Base-by-base conservation (phyloP, 129 eudicot species). In the Flaveria linearis region DNA sequence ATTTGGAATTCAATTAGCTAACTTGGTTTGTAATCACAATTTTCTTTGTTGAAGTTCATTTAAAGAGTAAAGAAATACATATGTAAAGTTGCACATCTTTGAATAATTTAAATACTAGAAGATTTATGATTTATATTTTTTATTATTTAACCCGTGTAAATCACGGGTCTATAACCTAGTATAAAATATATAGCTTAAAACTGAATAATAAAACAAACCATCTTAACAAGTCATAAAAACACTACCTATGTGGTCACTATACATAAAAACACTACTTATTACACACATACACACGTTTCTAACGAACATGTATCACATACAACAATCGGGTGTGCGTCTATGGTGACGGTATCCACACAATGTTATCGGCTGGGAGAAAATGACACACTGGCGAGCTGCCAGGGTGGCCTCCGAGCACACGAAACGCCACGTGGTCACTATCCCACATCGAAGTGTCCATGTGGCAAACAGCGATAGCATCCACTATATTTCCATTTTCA, bases 401-500 rank as follows among this genome's bases (percentile, higher is more conserved):
- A 51, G 85, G 85, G 15, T 77, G 63, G 23, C 56, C 78, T 15
- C 85, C 85, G 18, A 78, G 82, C 52, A 78, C 82, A 4, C 62
- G 85, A 72, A 82, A 78, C 25, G 78, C 81, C 53, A 82, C 78
- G 65, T 77, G 78, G 41, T 72, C 78, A 4, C 69, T 57, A 41
- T 72, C 82, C 85, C 85, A 82, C 51, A 5, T 56, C 53, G 85
- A 63, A 17, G 85, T 82, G 64, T 82, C 61, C 85, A 82, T 82
- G 61, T 82, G 85, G 75, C 85, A 82, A 4, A 82, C 85, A 55
- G 82, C 85, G 52, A 82, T 64, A 5, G 85, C 82, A 71, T 82
- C 85, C 11, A 82, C 64, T 57, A 68, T 71, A 71, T 73, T 72
- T 76, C 81, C 81, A 77, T 71, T 68, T 72, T 82, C 75, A 71